Base-by-base conservation (phyloP, 805 yeast genomes). In the Deakozyma indianensis region DNA sequence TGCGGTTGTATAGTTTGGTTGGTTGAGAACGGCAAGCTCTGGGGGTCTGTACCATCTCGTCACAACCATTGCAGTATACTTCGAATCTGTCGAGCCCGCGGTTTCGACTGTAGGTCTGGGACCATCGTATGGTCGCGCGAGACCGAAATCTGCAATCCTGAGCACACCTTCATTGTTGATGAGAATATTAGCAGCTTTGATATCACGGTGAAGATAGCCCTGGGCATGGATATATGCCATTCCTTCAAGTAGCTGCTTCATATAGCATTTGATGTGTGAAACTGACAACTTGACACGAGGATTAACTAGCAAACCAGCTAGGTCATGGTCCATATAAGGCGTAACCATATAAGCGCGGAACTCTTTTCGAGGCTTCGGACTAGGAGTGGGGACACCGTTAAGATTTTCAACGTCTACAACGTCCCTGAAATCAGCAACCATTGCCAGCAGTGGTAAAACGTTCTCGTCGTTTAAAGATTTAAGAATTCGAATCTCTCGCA, bases 21-120 rank as follows among this genome's bases (percentile, higher is more conserved):
- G 94, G 2, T 96, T 96, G 45, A 92, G 64, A 15, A 92, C 70
- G 18, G 38, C 38, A 18, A 92, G 69, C 60, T 90, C 98, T 0
- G 97, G 98, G 1, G 98, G 94, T 48, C 98, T 70, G 62, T 94
- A 92, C 98, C 98, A 92, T 51, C 98, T 66, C 0, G 98, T 92
- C 32, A 92, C 97, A 2, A 92, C 98, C 45, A 75, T 70, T n/a
- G 74, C 71, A 0, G 84, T 78, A 51, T 76, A 73, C 25, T 65
- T 56, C 3, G 61, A 56, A 1, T 55, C 50, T 3, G 67, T 68
- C 4, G 60, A 62, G 0, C 67, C 65, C 1, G 76, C 73, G 41
- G 71, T 70, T 0, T 66, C 67, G 2, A 64, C 50, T 14, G 66
- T 67, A 1, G 94, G 94, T 0, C 70, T 65, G 2, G 66, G 60